Evolutionary conservation across 495 filamentous ascomycete species (phyloP), one percentile per base, ranked within the genome.

Genomic region (Hypoxylon intermedium): DNA sequence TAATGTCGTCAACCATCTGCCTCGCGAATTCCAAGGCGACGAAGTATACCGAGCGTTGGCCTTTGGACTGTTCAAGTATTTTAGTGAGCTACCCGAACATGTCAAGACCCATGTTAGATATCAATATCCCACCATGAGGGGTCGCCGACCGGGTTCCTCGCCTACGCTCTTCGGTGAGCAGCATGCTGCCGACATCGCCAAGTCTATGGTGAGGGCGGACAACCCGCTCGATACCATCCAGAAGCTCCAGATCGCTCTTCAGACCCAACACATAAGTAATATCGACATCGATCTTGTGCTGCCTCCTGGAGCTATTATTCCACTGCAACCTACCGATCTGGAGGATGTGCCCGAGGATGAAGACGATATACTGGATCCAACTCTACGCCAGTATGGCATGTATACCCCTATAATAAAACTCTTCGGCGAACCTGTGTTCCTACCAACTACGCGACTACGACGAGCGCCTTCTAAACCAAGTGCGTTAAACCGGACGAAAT

Each of bases 11-110:
- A 87, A 89, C 69, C 85, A 95, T 69, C 82, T 99, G n/a, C 90
- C 95, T 18, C 86, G 89, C 53, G 93, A 96, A 67, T 90, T 90
- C 72, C 94, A 98, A 79, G 93, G 92, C 34, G 91, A 97, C 71
- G 92, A 96, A 69, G 77, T 96, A 28, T 91, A 85, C 72, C 87
- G 94, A 13, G 94, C 89, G 1, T 79, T 99, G 36, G 94, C 94
- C 30, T 93, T 98, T 71, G 89, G 90, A 44, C 79, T 98, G 69
- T 81, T 90, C 70, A 98, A 93, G 70, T 99, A 97, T 76, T 98
- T 97, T 63, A 82, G 83, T 26, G 92, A 96, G 71, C 76, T 98
- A 42, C 88, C 93, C 12, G 86, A 90, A 34, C 75, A 78, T 21
- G 83, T 93, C 58, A 95, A 90, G 77, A 81, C 82, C 57, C 79